A percentile compares a stretch with the other conserved stretches of the same genome.
These are phyloP conservation scores for Polyplosphaeria fusca DNA, from an alignment of 495 filamentous ascomycete genomes.

Conservation along the genomic window DNA sequence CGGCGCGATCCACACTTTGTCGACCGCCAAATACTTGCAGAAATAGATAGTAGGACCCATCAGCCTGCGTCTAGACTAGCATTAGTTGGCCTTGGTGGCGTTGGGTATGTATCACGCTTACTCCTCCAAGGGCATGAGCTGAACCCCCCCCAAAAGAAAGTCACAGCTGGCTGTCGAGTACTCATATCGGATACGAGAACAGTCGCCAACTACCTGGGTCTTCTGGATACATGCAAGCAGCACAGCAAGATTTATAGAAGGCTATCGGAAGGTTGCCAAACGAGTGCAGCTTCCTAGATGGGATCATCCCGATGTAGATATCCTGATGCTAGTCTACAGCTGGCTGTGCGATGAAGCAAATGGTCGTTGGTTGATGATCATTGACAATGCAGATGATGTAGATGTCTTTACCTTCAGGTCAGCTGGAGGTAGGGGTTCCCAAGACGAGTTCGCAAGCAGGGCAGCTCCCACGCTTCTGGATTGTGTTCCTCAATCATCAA, in stretches of 20 bases:
- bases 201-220: conserved; percentile 16
- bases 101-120: no score
- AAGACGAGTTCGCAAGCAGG: not conserved
- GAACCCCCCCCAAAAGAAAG: no score
- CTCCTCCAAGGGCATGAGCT: no score
- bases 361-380: not conserved
- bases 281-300: not conserved
- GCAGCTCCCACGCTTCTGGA: conserved; percentile 3
- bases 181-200: conserved; percentile 8
- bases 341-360: not conserved
- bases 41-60: conserved; percentile 37
- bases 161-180: conserved; percentile 20
- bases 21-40: conserved; percentile 41
- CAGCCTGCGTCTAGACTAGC: conserved; percentile 27
- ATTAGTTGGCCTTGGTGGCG: conserved; percentile 44
- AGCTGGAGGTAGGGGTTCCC: not conserved
- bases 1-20: conserved; percentile 45
- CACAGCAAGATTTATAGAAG: conserved; percentile 12
- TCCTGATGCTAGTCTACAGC: not conserved
- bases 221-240: conserved; percentile 18
- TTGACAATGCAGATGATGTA: not conserved
- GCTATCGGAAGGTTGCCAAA: conserved; percentile 2
- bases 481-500: conserved; percentile 13
- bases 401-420: no score
- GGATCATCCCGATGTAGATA: not conserved